phyloP scores from a whole-genome alignment of 2,329 filamentous ascomycete genomes.

The Stemphylium lycopersici region DNA sequence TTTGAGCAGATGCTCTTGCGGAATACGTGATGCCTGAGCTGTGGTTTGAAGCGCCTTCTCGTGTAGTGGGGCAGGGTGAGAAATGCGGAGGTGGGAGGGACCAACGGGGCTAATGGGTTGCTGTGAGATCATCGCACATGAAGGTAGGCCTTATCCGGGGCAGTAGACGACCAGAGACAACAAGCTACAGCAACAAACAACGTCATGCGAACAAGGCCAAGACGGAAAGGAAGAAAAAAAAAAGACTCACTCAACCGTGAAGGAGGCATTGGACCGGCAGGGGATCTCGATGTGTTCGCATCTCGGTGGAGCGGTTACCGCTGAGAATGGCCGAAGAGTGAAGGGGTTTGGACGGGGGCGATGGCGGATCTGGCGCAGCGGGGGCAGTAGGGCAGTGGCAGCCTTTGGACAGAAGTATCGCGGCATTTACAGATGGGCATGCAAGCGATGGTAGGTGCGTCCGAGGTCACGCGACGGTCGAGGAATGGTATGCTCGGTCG shows the following conservation, averaged over 20 bases:
- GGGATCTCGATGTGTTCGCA: constrained; percentile 44
- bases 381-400: constrained; percentile 11
- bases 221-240: too few relatives aligned
- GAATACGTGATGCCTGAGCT: too few relatives aligned
- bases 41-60: too few relatives aligned
- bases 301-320: constrained; percentile 26
- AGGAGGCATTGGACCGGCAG: constrained; percentile 52
- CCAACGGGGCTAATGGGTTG: neutral
- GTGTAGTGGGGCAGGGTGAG: neutral
- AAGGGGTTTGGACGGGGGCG: neutral
- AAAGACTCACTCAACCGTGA: constrained; percentile 50
- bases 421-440: constrained; percentile 23
- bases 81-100: neutral
- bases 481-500: neutral
- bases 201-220: constrained; percentile 3
- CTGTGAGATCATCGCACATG: constrained; percentile 14
- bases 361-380: neutral
- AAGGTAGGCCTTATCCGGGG: neutral
- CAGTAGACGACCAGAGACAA: neutral
- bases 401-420: constrained; percentile 14
- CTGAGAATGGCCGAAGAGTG: constrained; percentile 26
- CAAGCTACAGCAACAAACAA: neutral
- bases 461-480: neutral
- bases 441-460: constrained; percentile 6
- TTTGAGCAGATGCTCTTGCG: neutral